Evolutionary conservation across 1,139 yeast species (phyloP), one percentile per base, ranked within the genome.

Genomic region (Pichia sp.): DNA sequence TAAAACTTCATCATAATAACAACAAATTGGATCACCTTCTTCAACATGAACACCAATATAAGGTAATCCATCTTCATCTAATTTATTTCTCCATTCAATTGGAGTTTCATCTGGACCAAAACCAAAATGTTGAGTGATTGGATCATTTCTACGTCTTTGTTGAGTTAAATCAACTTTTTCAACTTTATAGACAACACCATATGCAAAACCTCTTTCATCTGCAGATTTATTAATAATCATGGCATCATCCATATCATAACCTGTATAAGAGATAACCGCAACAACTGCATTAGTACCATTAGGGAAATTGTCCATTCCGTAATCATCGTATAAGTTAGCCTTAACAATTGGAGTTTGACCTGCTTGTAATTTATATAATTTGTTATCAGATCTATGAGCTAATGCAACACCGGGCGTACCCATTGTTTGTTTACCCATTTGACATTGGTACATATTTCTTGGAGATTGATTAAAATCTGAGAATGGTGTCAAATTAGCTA

Each of bases 341-440:
- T 93, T 87, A 46, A 93, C 99, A 67, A 93, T 88, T 46, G 99
- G 99, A 2, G 98, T 88, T 74, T 93, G 99, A 50, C 99, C 99
- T 44, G 89, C 79, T 72, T 93, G 99, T 61, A 93, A 75, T 65
- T 95, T 83, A 72, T 93, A 93, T 56, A 93, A 74, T 70, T 91
- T 95, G 73, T 95, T 95, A 70, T 93, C 99, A 0, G 96, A 87
- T 71, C 99, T 81, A 69, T 91, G 96, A 46, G 76, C 81, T 54
- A 93, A 75, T 0, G 96, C 97, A 54, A 93, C 96, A 73, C 98
- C 98, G 10, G 99, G 99, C 6, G 99, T 93, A 73, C 99, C 99
- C 99, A 93, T 93, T 28, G 99, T 93, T 76, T 93, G 99, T 74
- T 93, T 93, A 81, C 98, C 99, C 99, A 93, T 93, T 79, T 95